Conservation (phyloP, 805 yeast genomes). For the Cyberlindnera lachancei region DNA sequence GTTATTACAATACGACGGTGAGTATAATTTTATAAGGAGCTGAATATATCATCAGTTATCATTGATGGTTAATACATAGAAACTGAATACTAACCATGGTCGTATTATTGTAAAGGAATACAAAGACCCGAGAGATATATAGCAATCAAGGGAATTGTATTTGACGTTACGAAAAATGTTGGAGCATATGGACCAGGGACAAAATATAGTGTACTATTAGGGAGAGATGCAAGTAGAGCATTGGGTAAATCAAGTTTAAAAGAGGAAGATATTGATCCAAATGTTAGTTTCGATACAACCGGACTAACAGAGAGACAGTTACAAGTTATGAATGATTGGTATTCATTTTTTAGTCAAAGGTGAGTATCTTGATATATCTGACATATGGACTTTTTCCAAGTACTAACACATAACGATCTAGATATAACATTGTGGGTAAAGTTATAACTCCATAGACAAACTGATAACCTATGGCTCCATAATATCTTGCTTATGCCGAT, state of each 20-base stretch:
- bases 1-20: constrained; percentile 40
- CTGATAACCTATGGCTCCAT: too few species aligned
- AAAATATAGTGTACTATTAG: constrained; percentile 65
- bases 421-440: constrained; percentile 13
- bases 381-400: neutral
- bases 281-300: constrained; percentile 40
- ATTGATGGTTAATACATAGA: too few species aligned
- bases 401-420: constrained; percentile 5
- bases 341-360: constrained; percentile 48
- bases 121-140: constrained; percentile 46
- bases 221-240: constrained; percentile 71
- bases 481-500: too few species aligned
- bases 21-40: too few species aligned
- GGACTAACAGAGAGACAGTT: constrained; percentile 53
- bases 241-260: constrained; percentile 60
- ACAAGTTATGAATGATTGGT: constrained; percentile 69
- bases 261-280: constrained; percentile 39
- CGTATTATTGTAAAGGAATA: neutral
- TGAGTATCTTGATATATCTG: constrained; percentile 19
- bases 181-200: constrained; percentile 73
- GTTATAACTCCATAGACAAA: constrained; percentile 3
- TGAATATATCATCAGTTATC: too few species aligned
- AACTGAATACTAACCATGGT: too few species aligned
- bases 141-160: constrained; percentile 68
- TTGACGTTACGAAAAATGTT: constrained; percentile 64